These are phyloP conservation scores for Pleurotus platypus DNA, from an alignment of 768 basidiomycete species.

Conservation along the genomic window DNA sequence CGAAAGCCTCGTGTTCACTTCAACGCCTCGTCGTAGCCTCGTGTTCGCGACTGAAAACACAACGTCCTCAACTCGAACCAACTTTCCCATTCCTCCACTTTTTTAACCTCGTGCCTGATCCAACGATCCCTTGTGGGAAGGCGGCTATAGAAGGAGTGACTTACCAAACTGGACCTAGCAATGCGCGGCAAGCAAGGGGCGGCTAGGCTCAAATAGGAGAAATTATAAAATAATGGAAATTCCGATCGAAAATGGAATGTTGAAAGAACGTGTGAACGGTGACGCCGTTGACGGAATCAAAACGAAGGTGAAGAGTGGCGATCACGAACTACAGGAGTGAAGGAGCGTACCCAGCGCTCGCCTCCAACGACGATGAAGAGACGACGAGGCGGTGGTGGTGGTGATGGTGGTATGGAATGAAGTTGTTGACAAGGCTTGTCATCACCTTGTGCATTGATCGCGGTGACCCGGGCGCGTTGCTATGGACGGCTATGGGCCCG, in stretches of 20 bases:
- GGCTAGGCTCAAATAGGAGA: background rate
- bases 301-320: background rate
- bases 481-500: background rate
- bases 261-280: background rate
- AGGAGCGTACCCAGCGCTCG: constrained; percentile 6
- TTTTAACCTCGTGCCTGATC: constrained; percentile 6
- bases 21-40: constrained; percentile 9
- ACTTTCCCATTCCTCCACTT: background rate
- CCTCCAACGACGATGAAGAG: background rate
- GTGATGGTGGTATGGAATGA: constrained; percentile 4
- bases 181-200: background rate
- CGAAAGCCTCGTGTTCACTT: constrained; percentile 1
- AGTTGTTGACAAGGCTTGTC: background rate
- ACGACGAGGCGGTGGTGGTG: background rate
- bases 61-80: constrained; percentile 5
- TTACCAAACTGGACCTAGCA: background rate
- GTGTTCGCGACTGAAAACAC: constrained; percentile 7
- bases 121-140: background rate
- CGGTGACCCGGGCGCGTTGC: background rate
- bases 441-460: background rate
- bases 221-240: background rate
- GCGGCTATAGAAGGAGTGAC: background rate
- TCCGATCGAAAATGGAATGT: background rate
- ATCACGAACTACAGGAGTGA: background rate
- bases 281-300: background rate